Evolutionary conservation across 2,329 filamentous ascomycete species (phyloP), one percentile per base, ranked within the genome.

Genomic region (Scytalidium sp.): DNA sequence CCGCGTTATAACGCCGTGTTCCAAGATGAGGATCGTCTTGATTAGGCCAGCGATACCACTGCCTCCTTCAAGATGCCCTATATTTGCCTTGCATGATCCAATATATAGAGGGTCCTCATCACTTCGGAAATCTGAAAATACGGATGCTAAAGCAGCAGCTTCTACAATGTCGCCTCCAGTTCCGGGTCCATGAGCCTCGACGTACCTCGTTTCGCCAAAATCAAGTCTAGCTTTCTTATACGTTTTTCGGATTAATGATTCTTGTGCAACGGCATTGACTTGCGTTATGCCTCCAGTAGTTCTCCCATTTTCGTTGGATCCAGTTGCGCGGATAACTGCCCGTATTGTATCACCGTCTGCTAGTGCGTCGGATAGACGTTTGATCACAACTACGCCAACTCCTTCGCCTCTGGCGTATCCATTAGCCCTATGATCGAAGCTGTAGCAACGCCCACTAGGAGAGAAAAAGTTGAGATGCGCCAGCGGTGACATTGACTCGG

Each of bases 401-500:
- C 81, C 84, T 56, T 87, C 83, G 1, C 81, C 83, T 29, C 82
- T 71, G 0, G 76, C 80, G 56, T 86, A 87, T 1, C 84, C 84
- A 50, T 81, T 77, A 19, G 80, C 83, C 2, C 74, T 69, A 17
- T 70, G 59, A 53, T 85, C 81, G 54, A 81, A 84, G 3, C 75
- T 76, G 51, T 74, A 78, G 41, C 61, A 68, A 19, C 46, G 54
- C 1, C 64, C 60, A 22, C 65, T 75, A 78, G 50, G 74, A 75
- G 0, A 77, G 76, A 49, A 79, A 75, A 49, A 25, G 20, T 27
- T 23, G n/a, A 19, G 15, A 15, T 19, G 17, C 13, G 20, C 19
- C 23, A 47, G 36, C 46, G 17, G 17, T 13, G 32, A 21, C 13
- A n/a, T 43, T n/a, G 23, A 17, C 19, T 41, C n/a, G 15, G 20